A percentile compares a stretch with the other conserved stretches of the same genome.
Conservation (phyloP, 306 rosid species). For the Ochetophila trinervis region DNA sequence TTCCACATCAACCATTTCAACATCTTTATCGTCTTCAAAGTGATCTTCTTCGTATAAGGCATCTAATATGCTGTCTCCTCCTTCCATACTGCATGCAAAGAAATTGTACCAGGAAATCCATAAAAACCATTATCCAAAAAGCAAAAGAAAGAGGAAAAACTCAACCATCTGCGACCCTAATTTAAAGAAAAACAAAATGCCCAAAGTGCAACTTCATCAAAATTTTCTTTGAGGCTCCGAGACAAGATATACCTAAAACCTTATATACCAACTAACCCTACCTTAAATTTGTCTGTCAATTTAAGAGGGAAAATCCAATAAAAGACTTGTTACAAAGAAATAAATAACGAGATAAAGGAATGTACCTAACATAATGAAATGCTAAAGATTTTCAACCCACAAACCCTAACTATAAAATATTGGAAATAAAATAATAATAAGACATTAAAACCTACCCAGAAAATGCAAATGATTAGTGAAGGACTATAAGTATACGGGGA, state of each 20-base stretch:
- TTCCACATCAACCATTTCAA: constrained; percentile 84
- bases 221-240: background rate
- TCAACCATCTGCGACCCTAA: background rate
- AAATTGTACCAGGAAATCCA: background rate
- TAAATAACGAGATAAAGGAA: too few species aligned
- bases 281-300: background rate
- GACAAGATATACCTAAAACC: background rate
- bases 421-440: too few species aligned
- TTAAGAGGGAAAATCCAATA: background rate
- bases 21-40: constrained; percentile 48
- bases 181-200: background rate
- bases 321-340: background rate
- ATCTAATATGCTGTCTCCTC: constrained; percentile 58
- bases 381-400: too few species aligned
- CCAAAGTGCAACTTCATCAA: background rate
- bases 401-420: too few species aligned
- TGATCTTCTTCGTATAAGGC: constrained; percentile 52
- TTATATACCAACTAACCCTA: background rate
- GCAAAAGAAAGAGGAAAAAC: background rate
- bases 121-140: background rate
- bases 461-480: too few species aligned
- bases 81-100: constrained; percentile 47
- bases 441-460: too few species aligned
- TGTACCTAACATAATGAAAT: background rate
- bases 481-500: too few species aligned